Evolutionary conservation across 192 early-diverging fungal genomes (phyloP), one percentile per base, ranked within the genome.

Genomic region (Phlyctochytrium arcticum): DNA sequence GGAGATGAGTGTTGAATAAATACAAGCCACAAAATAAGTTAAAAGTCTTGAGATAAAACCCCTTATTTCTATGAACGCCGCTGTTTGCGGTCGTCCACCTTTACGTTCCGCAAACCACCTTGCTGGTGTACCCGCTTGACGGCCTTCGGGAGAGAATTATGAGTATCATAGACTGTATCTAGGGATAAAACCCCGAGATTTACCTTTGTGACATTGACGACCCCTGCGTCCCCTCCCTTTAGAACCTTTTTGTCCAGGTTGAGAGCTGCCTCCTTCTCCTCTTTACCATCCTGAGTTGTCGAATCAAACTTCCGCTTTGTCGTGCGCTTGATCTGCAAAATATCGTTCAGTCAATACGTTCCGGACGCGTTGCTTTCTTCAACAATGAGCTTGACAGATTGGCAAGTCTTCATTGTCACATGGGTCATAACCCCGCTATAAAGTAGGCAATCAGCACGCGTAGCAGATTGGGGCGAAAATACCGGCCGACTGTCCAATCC

Each of bases 221-320:
- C 48, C 39, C 55, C 50, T 4, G 49, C 68, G 29, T 69, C 70
- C 21, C 70, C 75, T 34, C 56, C 48, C 59, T 72, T 73, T 55
- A 73, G 30, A 2, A 69, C 61, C 63, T 72, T 73, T 63, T 76
- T 69, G 30, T 57, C 71, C 17, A 76, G 67, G 7, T 62, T 57
- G 53, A 57, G 51, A 6, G 64, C 70, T n/a, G 57, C 58, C 54
- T 76, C 71, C 49, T 53, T 60, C 62, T 70, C 67, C 42, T 55
- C 63, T 19, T 23, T 49, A 4, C 37, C 66, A 29, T 70, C 72
- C 10, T 36, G 60, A 15, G 69, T 69, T 6, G 51, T 57, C 39
- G 64, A 35, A 24, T 77, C 75, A 59, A 77, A 77, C 71, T 80
- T 75, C 50, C 78, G 55, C 65, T 77, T 81, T n/a, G n/a, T n/a